Conservation (phyloP, 139 green algal genomes). For the Gonium pectorale region DNA sequence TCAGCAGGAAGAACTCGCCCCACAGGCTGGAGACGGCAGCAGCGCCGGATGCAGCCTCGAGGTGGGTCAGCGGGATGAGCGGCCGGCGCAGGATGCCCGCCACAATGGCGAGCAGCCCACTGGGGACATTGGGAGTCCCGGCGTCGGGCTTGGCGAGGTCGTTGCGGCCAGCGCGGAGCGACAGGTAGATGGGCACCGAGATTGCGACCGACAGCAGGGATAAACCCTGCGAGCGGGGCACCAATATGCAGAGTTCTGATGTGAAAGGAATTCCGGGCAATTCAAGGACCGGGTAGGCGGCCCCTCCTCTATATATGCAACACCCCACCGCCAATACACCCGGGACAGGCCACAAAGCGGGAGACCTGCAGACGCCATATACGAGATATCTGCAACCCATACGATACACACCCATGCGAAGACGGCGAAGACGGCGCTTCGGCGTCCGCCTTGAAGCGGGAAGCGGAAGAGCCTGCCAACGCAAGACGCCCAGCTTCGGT, state of each 20-base stretch:
- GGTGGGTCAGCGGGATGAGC: constrained; percentile 47
- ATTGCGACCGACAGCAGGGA: constrained; percentile 1
- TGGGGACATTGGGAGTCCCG: no score
- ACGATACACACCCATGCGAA: constrained; percentile 58
- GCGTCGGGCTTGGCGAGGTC: no score
- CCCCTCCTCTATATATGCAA: no score
- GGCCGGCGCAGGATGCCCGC: not conserved
- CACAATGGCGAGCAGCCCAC: not conserved
- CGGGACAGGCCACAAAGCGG: not conserved
- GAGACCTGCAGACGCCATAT: no score
- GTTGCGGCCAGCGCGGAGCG: not conserved
- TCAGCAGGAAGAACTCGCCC: constrained; percentile 57
- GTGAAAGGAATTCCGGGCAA: no score
- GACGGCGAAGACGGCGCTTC: constrained; percentile 48
- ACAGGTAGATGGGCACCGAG: not conserved
- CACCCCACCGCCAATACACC: no score
- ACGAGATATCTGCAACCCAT: no score
- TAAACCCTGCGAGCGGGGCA: no score
- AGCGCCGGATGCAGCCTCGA: constrained; percentile 54
- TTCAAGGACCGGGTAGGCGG: no score
- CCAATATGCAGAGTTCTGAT: no score
- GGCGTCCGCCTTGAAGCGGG: constrained; percentile 47
- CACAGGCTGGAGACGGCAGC: constrained; percentile 52
- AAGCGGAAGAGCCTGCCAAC: constrained; percentile 43
- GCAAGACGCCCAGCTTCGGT: no score